These are phyloP conservation scores for Alternaria sp. DNA, from an alignment of 2,329 filamentous ascomycete genomes.

Conservation along the genomic window DNA sequence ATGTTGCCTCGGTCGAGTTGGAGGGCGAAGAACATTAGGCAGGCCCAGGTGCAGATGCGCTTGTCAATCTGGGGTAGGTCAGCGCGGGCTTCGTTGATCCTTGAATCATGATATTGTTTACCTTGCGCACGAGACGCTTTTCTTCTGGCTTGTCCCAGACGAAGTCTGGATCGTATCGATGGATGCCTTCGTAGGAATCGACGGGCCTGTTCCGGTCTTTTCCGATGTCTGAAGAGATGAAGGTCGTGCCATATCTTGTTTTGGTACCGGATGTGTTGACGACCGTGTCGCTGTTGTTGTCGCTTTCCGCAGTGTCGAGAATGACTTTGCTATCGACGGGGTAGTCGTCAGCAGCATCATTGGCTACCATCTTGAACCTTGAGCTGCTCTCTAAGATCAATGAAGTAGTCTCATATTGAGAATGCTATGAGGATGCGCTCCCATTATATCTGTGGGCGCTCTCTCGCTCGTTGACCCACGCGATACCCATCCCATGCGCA, in stretches of 20 bases:
- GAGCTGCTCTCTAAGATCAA: conserved; percentile 9
- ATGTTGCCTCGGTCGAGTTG: conserved; percentile 60
- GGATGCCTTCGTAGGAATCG: conserved; percentile 63
- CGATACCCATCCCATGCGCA: background rate
- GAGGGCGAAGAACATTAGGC: conserved; percentile 62
- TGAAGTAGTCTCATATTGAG: background rate
- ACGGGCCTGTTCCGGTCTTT: conserved; percentile 57
- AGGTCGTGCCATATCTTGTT: conserved; percentile 39
- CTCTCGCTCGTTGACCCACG: background rate
- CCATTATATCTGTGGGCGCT: conserved; percentile 10
- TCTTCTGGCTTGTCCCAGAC: conserved; percentile 65
- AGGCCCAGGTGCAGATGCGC: conserved; percentile 59
- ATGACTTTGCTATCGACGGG: conserved; percentile 27
- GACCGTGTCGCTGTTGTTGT: conserved; percentile 25
- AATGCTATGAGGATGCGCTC: background rate
- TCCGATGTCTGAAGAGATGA: conserved; percentile 44
- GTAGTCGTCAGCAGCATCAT: conserved; percentile 2
- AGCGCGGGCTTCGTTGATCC: background rate
- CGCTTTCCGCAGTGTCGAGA: conserved; percentile 22
- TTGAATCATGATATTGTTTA: conserved; percentile 27
- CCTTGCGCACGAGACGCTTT: conserved; percentile 60
- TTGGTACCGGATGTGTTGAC: conserved; percentile 11
- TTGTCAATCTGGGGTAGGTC: conserved; percentile 53
- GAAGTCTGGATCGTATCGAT: conserved; percentile 64
- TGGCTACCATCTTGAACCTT: background rate